Base-by-base conservation (phyloP, 768 basidiomycete genomes). In the Collybia nuda region DNA sequence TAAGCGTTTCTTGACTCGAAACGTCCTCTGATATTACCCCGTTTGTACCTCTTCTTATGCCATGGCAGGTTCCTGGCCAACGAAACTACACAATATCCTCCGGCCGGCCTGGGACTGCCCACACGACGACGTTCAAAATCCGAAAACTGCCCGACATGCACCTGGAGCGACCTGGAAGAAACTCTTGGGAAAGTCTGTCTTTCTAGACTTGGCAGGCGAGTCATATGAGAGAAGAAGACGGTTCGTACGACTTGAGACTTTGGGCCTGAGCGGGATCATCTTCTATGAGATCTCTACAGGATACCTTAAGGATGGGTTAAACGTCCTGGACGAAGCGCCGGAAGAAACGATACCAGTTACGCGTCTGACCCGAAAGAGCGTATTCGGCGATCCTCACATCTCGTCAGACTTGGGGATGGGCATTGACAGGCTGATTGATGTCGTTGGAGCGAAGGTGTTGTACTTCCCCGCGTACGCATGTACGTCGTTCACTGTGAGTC, bases 401-500 rank as follows among this genome's bases (percentile, higher is more conserved):
- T 40, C 56, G 1, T 40, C 40, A 15, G 58, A 61, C 40, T 42
- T 40, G 18, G 61, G 68, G 3, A 68, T 68, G 64, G 44, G 53
- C n/a, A 51, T 67, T 12, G 61, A 66, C 29, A 55, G 62, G 8
- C 50, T 69, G 6, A 53, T 69, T 32, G 65, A 67, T 44, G 23
- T 22, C 5, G 55, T 66, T n/a, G 50, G 55, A 21, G 64, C 64
- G 8, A 63, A 53, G 28, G 47, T 68, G 22, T 48, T 63, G 6
- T 67, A 65, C 37, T 62, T 67, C 40, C 67, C 68, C 32, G 54
- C 60, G 9, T 67, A 67, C 51, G 63, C 67, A 1, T 67, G 68
- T 44, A 69, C 68, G 5, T 69, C 67, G 0, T 66, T 68, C 40
- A 54, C 58, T 15, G 66, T 66, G 41, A 50, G 67, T 52, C 7